Conservation (phyloP, 139 green algal genomes). For the Limnomonas spitsbergensis region DNA sequence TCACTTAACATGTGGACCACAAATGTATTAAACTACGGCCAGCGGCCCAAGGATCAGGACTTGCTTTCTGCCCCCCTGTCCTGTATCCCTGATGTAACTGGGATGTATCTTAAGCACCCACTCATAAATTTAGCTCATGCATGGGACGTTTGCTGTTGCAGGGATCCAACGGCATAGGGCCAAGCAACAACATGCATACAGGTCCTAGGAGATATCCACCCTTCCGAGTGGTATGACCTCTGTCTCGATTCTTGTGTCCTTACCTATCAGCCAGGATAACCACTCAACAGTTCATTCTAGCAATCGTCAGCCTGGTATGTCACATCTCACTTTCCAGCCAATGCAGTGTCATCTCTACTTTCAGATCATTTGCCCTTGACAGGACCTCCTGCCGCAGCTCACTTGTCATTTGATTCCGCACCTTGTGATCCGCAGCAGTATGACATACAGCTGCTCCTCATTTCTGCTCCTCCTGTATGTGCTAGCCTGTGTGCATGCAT, state of each 20-base stretch:
- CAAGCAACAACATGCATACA: background rate
- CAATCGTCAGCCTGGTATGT: no score
- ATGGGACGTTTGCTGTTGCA: background rate
- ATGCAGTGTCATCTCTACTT: no score
- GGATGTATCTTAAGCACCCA: no score
- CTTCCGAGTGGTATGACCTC: background rate
- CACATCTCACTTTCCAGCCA: no score
- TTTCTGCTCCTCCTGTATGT: slow-evolving; percentile 55
- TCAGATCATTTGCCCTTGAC: no score
- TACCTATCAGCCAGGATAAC: background rate
- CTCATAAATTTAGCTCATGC: no score
- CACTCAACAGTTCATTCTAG: background rate
- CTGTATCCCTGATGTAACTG: background rate
- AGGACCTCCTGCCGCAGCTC: no score
- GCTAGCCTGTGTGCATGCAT: slow-evolving; percentile 44
- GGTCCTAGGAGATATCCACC: background rate
- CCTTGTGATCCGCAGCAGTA: slow-evolving; percentile 75
- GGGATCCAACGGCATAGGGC: background rate
- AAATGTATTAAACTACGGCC: no score
- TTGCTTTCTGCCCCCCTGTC: no score
- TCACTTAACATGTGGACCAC: no score
- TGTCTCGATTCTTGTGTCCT: background rate
- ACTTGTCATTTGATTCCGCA: slow-evolving; percentile 18
- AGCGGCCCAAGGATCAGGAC: no score
- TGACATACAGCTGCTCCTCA: slow-evolving; percentile 77